Evolutionary conservation across 345 rosid species (phyloP).

Genomic region (Citrus hindsii): DNA sequence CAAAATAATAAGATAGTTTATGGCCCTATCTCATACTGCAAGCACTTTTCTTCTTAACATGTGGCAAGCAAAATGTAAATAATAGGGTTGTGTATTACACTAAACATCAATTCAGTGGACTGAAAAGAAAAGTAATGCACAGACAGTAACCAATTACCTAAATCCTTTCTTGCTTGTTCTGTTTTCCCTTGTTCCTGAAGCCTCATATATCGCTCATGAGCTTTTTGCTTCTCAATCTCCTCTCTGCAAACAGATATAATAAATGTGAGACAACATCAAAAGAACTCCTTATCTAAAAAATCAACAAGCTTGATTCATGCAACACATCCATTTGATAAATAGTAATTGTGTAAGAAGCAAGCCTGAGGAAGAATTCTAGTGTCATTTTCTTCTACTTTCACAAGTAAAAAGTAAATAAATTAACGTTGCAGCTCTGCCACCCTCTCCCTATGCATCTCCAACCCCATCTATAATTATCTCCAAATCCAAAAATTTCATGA

Average conservation of each 20-base stretch:
- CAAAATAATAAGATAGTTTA: neutral
- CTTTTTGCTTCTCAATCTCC: slow-evolving; percentile 91
- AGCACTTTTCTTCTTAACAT: neutral
- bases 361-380: neutral
- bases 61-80: neutral
- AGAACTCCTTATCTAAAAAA: neutral
- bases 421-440: neutral
- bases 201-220: slow-evolving; percentile 97
- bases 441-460: neutral
- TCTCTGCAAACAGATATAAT: slow-evolving; percentile 47
- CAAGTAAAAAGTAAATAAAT: neutral
- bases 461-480: neutral
- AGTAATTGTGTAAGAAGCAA: neutral
- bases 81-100: neutral
- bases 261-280: neutral
- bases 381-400: neutral
- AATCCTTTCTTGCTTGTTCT: slow-evolving; percentile 89
- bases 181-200: slow-evolving; percentile 99
- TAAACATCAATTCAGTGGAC: neutral
- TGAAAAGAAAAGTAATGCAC: neutral
- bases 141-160: slow-evolving; percentile 44
- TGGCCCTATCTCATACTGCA: neutral
- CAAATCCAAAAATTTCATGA: neutral
- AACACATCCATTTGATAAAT: neutral
- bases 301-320: neutral